Evolutionary conservation across 768 basidiomycete species (phyloP).

Genomic region (Krasilnikovozyma curviuscula): DNA sequence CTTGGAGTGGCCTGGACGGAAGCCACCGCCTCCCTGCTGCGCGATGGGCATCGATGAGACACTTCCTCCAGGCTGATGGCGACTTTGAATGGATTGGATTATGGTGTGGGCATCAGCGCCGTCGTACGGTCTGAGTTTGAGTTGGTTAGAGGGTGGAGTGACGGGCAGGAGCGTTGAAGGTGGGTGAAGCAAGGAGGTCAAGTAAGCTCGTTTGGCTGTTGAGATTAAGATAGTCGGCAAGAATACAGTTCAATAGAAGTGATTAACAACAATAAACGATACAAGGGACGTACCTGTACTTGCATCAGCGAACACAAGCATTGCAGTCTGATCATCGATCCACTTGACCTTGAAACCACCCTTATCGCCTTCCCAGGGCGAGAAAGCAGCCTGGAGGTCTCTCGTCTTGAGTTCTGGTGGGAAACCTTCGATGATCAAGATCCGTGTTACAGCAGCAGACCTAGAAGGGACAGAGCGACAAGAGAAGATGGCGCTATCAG

Average conservation of each 20-base stretch:
- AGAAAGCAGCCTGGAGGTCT: constrained; percentile 79
- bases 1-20: no score
- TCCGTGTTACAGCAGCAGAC: constrained; percentile 87
- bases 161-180: constrained; percentile 13
- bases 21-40: no score
- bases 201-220: constrained; percentile 84
- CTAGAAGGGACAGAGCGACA: no score
- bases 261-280: background rate
- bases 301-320: constrained; percentile 87
- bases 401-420: constrained; percentile 90
- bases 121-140: constrained; percentile 67
- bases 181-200: constrained; percentile 50
- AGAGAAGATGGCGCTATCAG: no score
- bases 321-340: constrained; percentile 86
- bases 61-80: constrained; percentile 24
- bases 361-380: constrained; percentile 62
- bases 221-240: background rate
- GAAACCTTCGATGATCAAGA: constrained; percentile 80
- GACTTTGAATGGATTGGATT: constrained; percentile 27
- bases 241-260: background rate
- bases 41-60: no score
- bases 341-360: constrained; percentile 99
- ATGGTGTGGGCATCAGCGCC: constrained; percentile 67
- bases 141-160: background rate
- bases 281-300: constrained; percentile 47